Base-by-base conservation (phyloP, 2,329 filamentous ascomycete genomes). In the Amylocarpus encephaloides region DNA sequence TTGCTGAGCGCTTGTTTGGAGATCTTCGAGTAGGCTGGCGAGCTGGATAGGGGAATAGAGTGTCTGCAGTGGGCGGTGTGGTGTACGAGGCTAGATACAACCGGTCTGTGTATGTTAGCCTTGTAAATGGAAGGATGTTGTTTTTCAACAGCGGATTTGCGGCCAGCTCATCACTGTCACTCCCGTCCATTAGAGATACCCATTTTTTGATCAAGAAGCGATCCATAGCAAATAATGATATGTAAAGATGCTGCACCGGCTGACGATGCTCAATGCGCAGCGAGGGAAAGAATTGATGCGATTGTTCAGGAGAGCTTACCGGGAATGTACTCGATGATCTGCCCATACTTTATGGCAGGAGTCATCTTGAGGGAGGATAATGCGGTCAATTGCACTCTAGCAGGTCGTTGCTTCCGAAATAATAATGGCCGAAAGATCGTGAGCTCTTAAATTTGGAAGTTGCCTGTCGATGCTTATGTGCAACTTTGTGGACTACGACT, bases 281-380 rank as follows among this genome's bases (percentile, higher is more conserved):
- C 49, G 41, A 45, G 47, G 49, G 26, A 30, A 30, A 43, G 36
- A 15, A 32, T 30, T 36, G 50, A 47, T 36, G 43, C 36, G 38
- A 49, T 55, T 42, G 48, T 22, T 32, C 41, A 35, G n/a, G 34
- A 39, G 42, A 50, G 49, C 80, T 64, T 77, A 95, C 90, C 88
- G 75, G 90, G 87, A 64, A 96, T 95, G 71, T 95, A 96, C 75
- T 96, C 91, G 67, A 96, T 91, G 62, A 95, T 83, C 73, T 95
- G 88, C 56, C 88, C 90, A 73, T 88, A 80, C 44, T 69, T 76
- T 39, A 73, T 70, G 61, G 66, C 69, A 62, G 68, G 70, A 67
- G 71, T 71, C 60, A 69, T 80, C 46, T 51, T 65, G 53, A 60
- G 7, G 16, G 32, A 41, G 30, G 51, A 38, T 43, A 39, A 12